Conservation (phyloP, 345 rosid genomes). For the Durio zibethinus region DNA sequence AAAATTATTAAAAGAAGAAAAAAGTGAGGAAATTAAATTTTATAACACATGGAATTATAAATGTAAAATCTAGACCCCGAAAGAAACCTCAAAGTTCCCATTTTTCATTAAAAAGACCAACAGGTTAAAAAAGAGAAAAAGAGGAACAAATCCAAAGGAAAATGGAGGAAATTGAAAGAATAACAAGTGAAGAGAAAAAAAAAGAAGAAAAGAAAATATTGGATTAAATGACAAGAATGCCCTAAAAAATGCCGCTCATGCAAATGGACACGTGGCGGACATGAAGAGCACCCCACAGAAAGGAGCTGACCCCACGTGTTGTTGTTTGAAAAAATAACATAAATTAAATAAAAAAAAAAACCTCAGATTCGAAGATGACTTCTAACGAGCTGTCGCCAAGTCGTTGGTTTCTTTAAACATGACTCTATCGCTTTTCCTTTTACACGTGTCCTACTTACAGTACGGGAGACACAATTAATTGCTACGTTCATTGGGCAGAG, state of each 20-base stretch:
- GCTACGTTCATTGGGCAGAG: constrained; percentile 19
- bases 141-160: neutral
- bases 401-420: constrained; percentile 10
- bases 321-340: neutral
- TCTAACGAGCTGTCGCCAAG: constrained; percentile 28
- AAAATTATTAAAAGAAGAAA: neutral
- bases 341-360: neutral
- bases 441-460: constrained; percentile 26
- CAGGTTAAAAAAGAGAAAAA: neutral
- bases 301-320: constrained; percentile 23
- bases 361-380: constrained; percentile 32
- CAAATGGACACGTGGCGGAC: constrained; percentile 35
- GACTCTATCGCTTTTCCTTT: neutral
- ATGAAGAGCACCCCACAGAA: constrained; percentile 19
- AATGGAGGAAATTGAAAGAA: constrained; percentile 1
- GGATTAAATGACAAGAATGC: constrained; percentile 1
- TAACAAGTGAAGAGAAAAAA: neutral
- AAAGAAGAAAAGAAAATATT: neutral
- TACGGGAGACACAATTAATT: neutral
- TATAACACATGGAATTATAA: constrained; percentile 2
- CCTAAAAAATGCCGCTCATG: neutral
- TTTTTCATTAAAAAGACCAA: constrained; percentile 4
- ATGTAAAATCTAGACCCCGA: constrained; percentile 4
- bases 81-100: constrained; percentile 22
- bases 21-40: neutral